phyloP scores from a whole-genome alignment of 1,284 basidiomycete species.

The Rhodotorula mucilaginosa region DNA sequence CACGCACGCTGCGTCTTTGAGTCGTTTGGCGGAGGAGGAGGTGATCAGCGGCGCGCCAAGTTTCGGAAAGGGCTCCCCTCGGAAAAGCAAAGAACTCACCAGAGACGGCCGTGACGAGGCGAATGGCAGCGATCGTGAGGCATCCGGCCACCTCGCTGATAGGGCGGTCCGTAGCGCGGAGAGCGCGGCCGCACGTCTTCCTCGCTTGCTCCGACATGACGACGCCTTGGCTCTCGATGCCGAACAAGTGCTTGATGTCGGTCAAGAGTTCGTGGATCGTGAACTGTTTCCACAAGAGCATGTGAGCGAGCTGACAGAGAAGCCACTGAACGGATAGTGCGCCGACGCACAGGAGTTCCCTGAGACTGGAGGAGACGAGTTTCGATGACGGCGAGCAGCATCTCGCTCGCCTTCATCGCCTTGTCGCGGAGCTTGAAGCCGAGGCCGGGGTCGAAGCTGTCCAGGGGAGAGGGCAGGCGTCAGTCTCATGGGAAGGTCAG shows the following conservation, averaged over 20 bases:
- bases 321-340: not conserved
- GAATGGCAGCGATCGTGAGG: conserved; percentile 7
- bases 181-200: conserved; percentile 27
- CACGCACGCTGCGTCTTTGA: conserved; percentile 27
- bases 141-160: conserved; percentile 22
- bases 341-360: conserved; percentile 9
- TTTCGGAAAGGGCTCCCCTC: no score
- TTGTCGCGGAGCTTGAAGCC: conserved; percentile 36
- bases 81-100: not conserved
- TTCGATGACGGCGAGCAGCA: conserved; percentile 24
- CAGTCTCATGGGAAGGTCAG: conserved; percentile 56
- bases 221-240: conserved; percentile 1
- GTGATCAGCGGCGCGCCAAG: not conserved
- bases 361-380: conserved; percentile 22
- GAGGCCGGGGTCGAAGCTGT: conserved; percentile 31
- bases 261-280: conserved; percentile 4
- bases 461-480: not conserved
- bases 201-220: conserved; percentile 12
- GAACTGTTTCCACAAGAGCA: not conserved
- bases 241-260: conserved; percentile 11
- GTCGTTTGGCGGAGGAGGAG: not conserved
- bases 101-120: conserved; percentile 17
- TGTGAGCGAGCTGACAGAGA: no score
- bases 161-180: conserved; percentile 12
- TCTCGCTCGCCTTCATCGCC: conserved; percentile 14